Conservation (phyloP, 805 yeast genomes). For the Wickerhamiella dianesei region DNA sequence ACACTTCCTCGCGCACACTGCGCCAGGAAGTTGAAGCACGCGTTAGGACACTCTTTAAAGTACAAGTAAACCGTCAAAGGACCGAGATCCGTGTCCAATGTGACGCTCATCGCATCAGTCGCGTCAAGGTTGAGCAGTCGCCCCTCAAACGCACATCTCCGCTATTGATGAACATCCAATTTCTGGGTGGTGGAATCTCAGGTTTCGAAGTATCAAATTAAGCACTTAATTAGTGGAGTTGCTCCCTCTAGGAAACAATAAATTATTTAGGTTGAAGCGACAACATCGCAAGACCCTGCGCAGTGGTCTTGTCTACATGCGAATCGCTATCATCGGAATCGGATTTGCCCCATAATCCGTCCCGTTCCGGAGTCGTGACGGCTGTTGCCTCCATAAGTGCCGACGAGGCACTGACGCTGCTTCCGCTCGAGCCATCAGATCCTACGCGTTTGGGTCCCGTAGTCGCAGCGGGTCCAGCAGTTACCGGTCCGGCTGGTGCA, state of each 20-base stretch:
- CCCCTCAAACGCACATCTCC: background rate
- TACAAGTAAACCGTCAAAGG: constrained; percentile 29
- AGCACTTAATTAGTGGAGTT: too few species aligned
- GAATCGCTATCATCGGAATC: background rate
- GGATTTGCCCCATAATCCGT: background rate
- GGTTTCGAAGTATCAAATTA: too few species aligned
- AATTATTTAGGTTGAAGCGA: background rate
- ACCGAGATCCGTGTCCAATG: constrained; percentile 29
- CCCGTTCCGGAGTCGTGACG: background rate
- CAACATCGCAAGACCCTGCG: background rate
- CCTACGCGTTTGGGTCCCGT: too few species aligned
- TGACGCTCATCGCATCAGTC: constrained; percentile 3
- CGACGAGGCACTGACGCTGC: background rate
- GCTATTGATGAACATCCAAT: too few species aligned
- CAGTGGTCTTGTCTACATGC: background rate
- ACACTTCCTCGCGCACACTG: constrained; percentile 35
- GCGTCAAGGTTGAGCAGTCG: too few species aligned
- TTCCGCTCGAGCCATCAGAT: background rate
- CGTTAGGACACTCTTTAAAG: constrained; percentile 29
- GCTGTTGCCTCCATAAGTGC: background rate
- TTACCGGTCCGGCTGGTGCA: too few species aligned
- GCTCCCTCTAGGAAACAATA: too few species aligned
- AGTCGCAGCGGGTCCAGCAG: too few species aligned
- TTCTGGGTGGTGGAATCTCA: too few species aligned
- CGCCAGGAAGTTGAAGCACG: constrained; percentile 31